A percentile compares a stretch with the other conserved stretches of the same genome.
Conservation (phyloP, 2,329 filamentous ascomycete species). For the Colletotrichum orchidophilum region DNA sequence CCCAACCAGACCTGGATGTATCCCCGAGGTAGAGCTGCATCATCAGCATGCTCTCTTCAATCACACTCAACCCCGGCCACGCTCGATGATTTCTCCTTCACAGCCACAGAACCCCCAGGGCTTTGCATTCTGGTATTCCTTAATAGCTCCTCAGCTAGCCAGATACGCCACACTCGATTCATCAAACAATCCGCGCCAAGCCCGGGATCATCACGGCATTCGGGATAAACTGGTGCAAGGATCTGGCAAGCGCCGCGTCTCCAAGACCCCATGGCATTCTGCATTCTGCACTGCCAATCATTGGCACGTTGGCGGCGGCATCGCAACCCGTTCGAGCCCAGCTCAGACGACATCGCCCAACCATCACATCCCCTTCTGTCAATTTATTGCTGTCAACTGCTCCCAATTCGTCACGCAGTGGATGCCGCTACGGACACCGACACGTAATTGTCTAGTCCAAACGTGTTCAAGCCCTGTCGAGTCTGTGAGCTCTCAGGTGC, state of each 20-base stretch:
- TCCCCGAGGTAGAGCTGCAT: background rate
- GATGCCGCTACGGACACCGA: slow-evolving; percentile 24
- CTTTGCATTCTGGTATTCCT: background rate
- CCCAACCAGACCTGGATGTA: background rate
- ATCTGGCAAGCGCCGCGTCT: slow-evolving; percentile 21
- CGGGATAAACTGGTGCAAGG: slow-evolving; percentile 5
- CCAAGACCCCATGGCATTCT: background rate
- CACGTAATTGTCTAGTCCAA: slow-evolving; percentile 26
- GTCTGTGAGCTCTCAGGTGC: background rate
- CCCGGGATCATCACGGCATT: slow-evolving; percentile 8
- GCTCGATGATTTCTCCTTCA: background rate
- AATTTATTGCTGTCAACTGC: slow-evolving; percentile 12
- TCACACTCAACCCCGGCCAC: background rate
- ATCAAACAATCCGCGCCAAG: background rate
- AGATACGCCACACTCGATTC: background rate
- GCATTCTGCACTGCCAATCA: slow-evolving; percentile 23
- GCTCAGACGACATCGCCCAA: background rate
- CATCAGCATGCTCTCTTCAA: background rate
- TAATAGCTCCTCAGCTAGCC: background rate
- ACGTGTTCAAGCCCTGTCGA: background rate
- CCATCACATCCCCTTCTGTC: slow-evolving; percentile 25
- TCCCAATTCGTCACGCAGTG: slow-evolving; percentile 28
- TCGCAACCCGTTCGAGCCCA: slow-evolving; percentile 4
- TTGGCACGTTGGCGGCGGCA: slow-evolving; percentile 9
- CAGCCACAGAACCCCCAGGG: background rate